A percentile compares a stretch with the other conserved stretches of the same genome.
phyloP scores from a whole-genome alignment of 768 basidiomycete species.

The Pisolithus orientalis region DNA sequence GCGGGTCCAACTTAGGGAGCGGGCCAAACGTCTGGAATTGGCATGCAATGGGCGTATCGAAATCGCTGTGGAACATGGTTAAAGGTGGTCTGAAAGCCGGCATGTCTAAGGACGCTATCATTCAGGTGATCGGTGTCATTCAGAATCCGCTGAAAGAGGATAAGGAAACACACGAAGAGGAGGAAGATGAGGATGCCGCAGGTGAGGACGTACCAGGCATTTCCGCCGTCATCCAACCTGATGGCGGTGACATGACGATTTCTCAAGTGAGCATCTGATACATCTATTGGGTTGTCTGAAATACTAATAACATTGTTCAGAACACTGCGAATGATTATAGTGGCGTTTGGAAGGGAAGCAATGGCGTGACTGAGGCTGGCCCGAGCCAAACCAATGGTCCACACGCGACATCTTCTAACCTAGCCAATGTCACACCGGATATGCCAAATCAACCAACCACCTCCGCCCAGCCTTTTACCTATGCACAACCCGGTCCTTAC shows the following conservation, averaged over 20 bases:
- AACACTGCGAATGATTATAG: slow-evolving; percentile 48
- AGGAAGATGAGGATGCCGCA: slow-evolving; percentile 26
- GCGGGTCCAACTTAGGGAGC: slow-evolving; percentile 51
- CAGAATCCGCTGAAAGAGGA: slow-evolving; percentile 37
- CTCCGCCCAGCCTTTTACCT: slow-evolving; percentile 26
- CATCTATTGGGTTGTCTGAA: not conserved
- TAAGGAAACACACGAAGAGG: slow-evolving; percentile 29
- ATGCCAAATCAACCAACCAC: slow-evolving; percentile 13
- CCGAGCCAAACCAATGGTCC: slow-evolving; percentile 16
- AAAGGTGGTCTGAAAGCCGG: slow-evolving; percentile 52
- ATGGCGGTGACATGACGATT: slow-evolving; percentile 15
- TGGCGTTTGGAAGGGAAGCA: slow-evolving; percentile 59
- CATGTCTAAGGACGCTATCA: slow-evolving; percentile 53
- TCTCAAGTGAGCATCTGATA: slow-evolving; percentile 20
- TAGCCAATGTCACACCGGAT: slow-evolving; percentile 13
- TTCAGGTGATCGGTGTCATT: slow-evolving; percentile 52
- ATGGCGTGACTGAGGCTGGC: slow-evolving; percentile 32
- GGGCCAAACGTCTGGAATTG: slow-evolving; percentile 68
- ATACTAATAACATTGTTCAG: slow-evolving; percentile 21
- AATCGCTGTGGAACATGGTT: slow-evolving; percentile 69
- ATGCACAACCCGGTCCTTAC: slow-evolving; percentile 26
- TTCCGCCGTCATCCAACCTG: slow-evolving; percentile 16
- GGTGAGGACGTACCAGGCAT: slow-evolving; percentile 26
- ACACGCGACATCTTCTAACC: slow-evolving; percentile 14
- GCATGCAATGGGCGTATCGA: slow-evolving; percentile 68